Conservation (phyloP, 2,329 filamentous ascomycete species). For the Aureobasidium lini region DNA sequence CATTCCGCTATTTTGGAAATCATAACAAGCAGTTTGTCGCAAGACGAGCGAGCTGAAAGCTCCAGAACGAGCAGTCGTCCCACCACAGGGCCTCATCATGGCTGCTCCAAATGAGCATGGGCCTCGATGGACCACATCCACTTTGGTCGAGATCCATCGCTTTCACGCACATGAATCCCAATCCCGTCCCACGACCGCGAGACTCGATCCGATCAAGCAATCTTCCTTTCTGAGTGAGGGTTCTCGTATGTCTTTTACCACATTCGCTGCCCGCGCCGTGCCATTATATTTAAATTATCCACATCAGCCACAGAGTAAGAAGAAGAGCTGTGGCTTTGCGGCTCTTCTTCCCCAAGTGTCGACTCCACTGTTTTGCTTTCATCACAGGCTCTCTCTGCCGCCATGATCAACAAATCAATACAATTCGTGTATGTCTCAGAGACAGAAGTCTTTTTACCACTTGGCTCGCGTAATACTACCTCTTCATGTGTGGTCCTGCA, state of each 20-base stretch:
- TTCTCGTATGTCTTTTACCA: background rate
- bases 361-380: background rate
- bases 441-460: background rate
- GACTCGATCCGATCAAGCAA: background rate
- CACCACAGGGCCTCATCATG: background rate
- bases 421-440: background rate
- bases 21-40: background rate
- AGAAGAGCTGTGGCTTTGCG: slow-evolving; percentile 1
- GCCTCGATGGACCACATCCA: background rate
- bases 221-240: background rate
- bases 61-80: background rate
- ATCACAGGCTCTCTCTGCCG: background rate
- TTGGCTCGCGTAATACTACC: slow-evolving; percentile 7
- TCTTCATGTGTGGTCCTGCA: background rate
- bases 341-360: background rate
- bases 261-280: no score
- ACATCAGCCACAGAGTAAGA: background rate
- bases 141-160: background rate
- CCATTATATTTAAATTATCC: background rate
- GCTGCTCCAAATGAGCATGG: background rate
- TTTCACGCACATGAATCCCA: background rate
- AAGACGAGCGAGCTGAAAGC: background rate
- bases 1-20: background rate
- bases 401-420: background rate
- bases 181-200: background rate